Conservation (phyloP, 2,329 filamentous ascomycete genomes). For the Curvularia sp. region DNA sequence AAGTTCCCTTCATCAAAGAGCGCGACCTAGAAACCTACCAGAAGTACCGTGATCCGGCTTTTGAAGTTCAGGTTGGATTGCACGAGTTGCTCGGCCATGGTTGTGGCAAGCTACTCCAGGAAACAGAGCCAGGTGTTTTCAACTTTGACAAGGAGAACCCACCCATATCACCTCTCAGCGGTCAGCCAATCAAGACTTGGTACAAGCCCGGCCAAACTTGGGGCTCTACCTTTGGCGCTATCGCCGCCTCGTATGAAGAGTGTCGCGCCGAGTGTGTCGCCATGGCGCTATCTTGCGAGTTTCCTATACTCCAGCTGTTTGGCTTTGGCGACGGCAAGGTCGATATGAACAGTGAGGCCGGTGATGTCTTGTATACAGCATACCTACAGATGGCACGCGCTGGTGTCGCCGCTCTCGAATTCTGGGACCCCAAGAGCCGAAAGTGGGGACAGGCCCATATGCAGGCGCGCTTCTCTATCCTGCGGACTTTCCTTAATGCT, state of each 20-base stretch:
- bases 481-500: conserved; percentile 83
- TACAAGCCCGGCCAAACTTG: conserved; percentile 97
- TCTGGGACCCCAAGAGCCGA: conserved; percentile 88
- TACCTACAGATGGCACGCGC: conserved; percentile 95
- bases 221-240: conserved; percentile 87
- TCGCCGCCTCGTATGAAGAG: conserved; percentile 90
- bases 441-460: conserved; percentile 93
- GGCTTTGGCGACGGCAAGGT: conserved; percentile 80
- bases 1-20: conserved; percentile 85
- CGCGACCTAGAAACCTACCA: conserved; percentile 79
- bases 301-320: conserved; percentile 86
- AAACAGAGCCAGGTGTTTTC: conserved; percentile 79
- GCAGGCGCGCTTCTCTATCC: conserved; percentile 87
- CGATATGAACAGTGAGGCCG: conserved; percentile 77
- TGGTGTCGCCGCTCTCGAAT: conserved; percentile 86
- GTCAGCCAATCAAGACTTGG: conserved; percentile 80
- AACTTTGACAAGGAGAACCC: conserved; percentile 89
- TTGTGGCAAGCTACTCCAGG: conserved; percentile 91
- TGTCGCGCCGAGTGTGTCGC: conserved; percentile 93
- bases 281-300: conserved; percentile 89
- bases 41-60: conserved; percentile 83
- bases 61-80: conserved; percentile 94
- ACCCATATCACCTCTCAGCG: conserved; percentile 79
- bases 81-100: conserved; percentile 91
- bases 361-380: conserved; percentile 84